Conservation (phyloP, 1,139 yeast species). For the Taphrina pruni region DNA sequence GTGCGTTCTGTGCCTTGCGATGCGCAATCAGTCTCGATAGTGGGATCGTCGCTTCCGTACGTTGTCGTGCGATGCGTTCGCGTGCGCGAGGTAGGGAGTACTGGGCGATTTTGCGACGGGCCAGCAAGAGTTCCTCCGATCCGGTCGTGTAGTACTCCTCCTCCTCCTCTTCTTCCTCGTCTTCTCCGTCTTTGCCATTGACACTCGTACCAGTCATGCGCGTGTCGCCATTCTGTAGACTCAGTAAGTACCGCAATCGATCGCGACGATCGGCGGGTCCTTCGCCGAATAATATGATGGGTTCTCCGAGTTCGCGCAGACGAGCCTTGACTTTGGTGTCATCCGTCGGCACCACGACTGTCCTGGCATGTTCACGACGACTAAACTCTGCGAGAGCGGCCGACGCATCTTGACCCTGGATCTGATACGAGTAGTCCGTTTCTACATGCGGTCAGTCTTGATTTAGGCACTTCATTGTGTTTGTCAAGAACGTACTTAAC, state of each 20-base stretch:
- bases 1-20: constrained; percentile 49
- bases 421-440: constrained; percentile 20
- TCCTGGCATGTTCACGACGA: constrained; percentile 43
- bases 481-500: neutral
- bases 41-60: constrained; percentile 40
- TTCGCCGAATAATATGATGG: constrained; percentile 67
- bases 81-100: constrained; percentile 60
- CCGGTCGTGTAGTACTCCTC: constrained; percentile 91
- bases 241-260: constrained; percentile 59
- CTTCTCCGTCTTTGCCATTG: constrained; percentile 56
- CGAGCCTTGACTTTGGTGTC: constrained; percentile 64
- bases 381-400: constrained; percentile 29
- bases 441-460: neutral
- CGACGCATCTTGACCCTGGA: constrained; percentile 25
- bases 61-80: constrained; percentile 44
- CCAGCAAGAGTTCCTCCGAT: constrained; percentile 59
- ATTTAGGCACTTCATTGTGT: too few relatives aligned
- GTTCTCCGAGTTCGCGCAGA: constrained; percentile 63
- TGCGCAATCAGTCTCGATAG: constrained; percentile 46
- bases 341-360: constrained; percentile 61
- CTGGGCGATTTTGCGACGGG: constrained; percentile 61
- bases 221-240: constrained; percentile 47
- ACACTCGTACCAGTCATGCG: constrained; percentile 42
- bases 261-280: constrained; percentile 66
- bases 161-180: constrained; percentile 53